Base-by-base conservation (phyloP, 164 flowering plant species). In the Saururus chinensis region DNA sequence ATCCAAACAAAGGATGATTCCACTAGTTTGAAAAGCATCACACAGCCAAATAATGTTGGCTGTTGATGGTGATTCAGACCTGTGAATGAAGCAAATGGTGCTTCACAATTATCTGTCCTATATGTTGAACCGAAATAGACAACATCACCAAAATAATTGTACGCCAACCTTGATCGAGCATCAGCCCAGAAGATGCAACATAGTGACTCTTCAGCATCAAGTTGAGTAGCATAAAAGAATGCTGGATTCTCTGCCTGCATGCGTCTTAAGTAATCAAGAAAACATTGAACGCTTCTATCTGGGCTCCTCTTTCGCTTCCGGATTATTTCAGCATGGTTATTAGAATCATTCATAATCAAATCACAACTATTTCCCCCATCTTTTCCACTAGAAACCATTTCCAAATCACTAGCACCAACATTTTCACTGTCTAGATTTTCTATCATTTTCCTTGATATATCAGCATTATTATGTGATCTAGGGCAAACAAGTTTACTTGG, bases 401-500 rank as follows among this genome's bases (percentile, higher is more conserved):
- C 78, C 13, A 78, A 74, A 53, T 82, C 87, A 77, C 73, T 77
- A 4, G 85, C 80, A 58, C 78, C 76, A 58, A 66, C 24, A 53
- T 73, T 79, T 48, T 20, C 65, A 19, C 49, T 45, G n/a, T 85
- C 42, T 2, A 53, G 42, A 56, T 9, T 48, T 35, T 24, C 40
- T 0, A 37, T 42, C n/a, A 22, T 3, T n/a, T 37, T 51, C 17
- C 48, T 61, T 8, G 61, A 41, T 48, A 49, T 9, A 57, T 56
- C 41, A 22, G 21, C 49, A 56, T 37, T 61, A n/a, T 42, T 24
- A 56, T 62, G 53, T 20, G 70, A 45, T 61, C 48, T 51, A 49
- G 81, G 80, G 68, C 71, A 74, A 56, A 77, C 84, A 62, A 83
- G 84, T 69, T 82, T 92, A 42, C 77, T 80, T 19, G 87, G 81